A percentile compares a stretch with the other conserved stretches of the same genome.
Conservation (phyloP, 1,139 yeast genomes). For the Taphrina wiesneri region DNA sequence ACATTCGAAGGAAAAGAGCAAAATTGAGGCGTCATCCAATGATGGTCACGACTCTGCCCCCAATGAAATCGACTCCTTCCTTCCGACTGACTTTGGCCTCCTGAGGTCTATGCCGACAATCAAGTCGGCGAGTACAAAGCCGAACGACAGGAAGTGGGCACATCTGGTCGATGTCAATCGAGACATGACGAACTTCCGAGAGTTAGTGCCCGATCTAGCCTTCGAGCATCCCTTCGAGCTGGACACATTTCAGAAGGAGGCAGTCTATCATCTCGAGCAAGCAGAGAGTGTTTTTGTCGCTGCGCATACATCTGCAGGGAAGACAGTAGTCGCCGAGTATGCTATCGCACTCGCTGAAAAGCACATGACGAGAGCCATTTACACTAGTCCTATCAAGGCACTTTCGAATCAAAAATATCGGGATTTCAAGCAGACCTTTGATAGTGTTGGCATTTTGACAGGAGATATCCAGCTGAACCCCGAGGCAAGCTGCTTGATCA, state of each 20-base stretch:
- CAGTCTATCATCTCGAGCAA: constrained; percentile 91
- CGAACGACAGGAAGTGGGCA: constrained; percentile 64
- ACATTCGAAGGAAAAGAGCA: constrained; percentile 3
- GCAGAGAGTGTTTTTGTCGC: constrained; percentile 98
- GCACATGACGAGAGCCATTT: constrained; percentile 86
- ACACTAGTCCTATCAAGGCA: constrained; percentile 92
- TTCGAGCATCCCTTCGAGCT: constrained; percentile 89
- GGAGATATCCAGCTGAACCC: constrained; percentile 99
- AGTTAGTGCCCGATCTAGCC: constrained; percentile 90
- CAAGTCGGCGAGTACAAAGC: background rate
- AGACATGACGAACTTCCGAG: constrained; percentile 76
- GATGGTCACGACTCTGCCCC: constrained; percentile 29
- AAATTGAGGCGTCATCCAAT: constrained; percentile 30
- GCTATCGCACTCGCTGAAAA: constrained; percentile 91
- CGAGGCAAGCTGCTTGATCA: constrained; percentile 91
- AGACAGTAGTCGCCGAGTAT: constrained; percentile 89
- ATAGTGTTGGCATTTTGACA: constrained; percentile 92
- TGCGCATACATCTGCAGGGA: constrained; percentile 95
- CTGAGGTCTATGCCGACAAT: background rate
- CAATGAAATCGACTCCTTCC: constrained; percentile 66
- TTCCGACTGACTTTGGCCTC: constrained; percentile 57
- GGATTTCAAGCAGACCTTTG: constrained; percentile 80
- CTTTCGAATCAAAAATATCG: constrained; percentile 91
- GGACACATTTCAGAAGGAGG: constrained; percentile 95
- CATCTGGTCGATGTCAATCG: constrained; percentile 89